Evolutionary conservation across 805 yeast genomes (phyloP), one percentile per base, ranked within the genome.

Genomic region (Kockiozyma suomiensis): DNA sequence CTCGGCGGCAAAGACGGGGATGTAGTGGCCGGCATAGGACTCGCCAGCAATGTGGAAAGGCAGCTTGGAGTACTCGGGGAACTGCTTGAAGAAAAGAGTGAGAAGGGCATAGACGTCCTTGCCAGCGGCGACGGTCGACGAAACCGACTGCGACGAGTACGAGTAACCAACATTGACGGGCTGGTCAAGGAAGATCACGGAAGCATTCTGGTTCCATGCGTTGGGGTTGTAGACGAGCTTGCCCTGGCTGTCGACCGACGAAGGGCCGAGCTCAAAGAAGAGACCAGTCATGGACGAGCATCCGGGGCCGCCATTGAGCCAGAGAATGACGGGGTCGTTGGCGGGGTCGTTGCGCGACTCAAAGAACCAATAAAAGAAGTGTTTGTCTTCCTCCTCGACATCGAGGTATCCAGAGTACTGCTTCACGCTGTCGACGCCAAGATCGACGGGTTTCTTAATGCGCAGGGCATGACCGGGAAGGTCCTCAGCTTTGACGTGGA

Each of bases 271-370:
- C 74, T 93, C 98, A 70, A 92, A 90, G 69, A 93, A 84, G 59
- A 92, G 78, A 7, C 97, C 97, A 35, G 96, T 88, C 75, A 89
- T 75, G 10, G 96, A 88, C 15, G 96, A 88, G 76, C 97, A 90
- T 3, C 97, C 97, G 46, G 97, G 97, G 17, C 97, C 97, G 68
- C 97, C 97, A 72, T 90, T 90, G 71, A 90, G 80, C 96, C 97
- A 91, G 67, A 93, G 79, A 56, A 93, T 81, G 23, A 91, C 81
- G 1, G 97, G 97, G 74, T 93, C 97, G 54, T 78, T 88, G 55
- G 74, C 75, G 3, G 97, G 97, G 73, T 90, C 90, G 70, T 86
- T 86, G 77, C 97, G 84, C 54, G 96, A 87, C 75, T 92, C 97
- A 68, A 93, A 93, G 70, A 87, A 86, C 96, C 67, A 91, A 78